A percentile compares a stretch with the other conserved stretches of the same genome.
Evolutionary conservation across 352 stramenopile species (phyloP).

Genomic region (Phytophthora citrophthora): DNA sequence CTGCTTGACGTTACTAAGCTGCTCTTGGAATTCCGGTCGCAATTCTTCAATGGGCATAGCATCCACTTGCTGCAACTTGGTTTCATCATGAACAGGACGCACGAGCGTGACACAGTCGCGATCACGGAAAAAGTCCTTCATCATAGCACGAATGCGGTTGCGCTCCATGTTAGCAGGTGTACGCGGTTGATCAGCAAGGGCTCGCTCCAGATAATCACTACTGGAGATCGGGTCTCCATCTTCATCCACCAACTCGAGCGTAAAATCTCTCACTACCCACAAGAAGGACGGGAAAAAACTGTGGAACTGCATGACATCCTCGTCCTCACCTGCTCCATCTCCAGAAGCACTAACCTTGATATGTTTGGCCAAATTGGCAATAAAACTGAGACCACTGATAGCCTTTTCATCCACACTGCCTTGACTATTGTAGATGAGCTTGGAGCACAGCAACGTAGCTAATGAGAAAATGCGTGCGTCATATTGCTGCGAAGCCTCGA

Average conservation of each 20-base stretch:
- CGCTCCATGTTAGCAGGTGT: slow-evolving; percentile 75
- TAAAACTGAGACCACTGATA: slow-evolving; percentile 85
- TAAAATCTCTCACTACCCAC: slow-evolving; percentile 91
- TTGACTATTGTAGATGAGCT: slow-evolving; percentile 91
- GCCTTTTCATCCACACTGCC: slow-evolving; percentile 88
- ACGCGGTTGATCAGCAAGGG: slow-evolving; percentile 73
- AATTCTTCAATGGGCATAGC: slow-evolving; percentile 67
- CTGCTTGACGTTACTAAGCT: slow-evolving; percentile 69
- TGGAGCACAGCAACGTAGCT: slow-evolving; percentile 84
- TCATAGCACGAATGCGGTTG: slow-evolving; percentile 82
- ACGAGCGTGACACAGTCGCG: slow-evolving; percentile 85
- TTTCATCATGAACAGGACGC: slow-evolving; percentile 82
- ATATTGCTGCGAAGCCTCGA: slow-evolving; percentile 88
- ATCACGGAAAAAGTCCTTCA: slow-evolving; percentile 88
- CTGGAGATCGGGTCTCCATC: slow-evolving; percentile 81
- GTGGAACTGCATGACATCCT: slow-evolving; percentile 79
- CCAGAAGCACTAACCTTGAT: slow-evolving; percentile 76
- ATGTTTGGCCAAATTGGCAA: slow-evolving; percentile 87
- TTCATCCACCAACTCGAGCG: slow-evolving; percentile 86
- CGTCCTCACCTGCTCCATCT: slow-evolving; percentile 36
- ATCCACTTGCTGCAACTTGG: slow-evolving; percentile 80
- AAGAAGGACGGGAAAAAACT: slow-evolving; percentile 90
- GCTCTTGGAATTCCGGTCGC: slow-evolving; percentile 78
- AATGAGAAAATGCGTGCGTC: slow-evolving; percentile 90
- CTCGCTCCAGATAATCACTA: slow-evolving; percentile 84